Conservation (phyloP, 108 stramenopile genomes). For the Mayamaea pseudoterrestris region DNA sequence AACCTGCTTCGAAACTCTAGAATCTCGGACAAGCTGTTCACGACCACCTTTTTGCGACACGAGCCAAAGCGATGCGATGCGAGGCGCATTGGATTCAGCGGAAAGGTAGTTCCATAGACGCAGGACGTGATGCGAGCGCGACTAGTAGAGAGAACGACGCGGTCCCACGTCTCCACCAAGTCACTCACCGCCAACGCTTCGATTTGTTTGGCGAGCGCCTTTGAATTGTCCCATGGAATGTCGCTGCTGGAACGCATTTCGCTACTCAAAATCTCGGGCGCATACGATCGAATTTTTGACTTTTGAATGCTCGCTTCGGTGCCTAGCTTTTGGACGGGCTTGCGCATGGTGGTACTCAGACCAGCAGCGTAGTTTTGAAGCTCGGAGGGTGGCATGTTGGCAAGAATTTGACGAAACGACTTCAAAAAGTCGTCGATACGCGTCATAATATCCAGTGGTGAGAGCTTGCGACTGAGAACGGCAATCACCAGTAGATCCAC, state of each 20-base stretch:
- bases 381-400: conserved; percentile 53
- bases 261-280: conserved; percentile 38
- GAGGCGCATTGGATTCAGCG: conserved; percentile 16
- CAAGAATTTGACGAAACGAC: conserved; percentile 37
- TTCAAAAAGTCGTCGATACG: conserved; percentile 75
- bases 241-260: conserved; percentile 10
- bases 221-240: conserved; percentile 51
- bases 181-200: conserved; percentile 28
- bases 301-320: conserved; percentile 47
- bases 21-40: not conserved
- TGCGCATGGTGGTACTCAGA: conserved; percentile 50
- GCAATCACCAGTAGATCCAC: conserved; percentile 60
- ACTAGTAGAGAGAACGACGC: conserved; percentile 30
- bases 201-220: conserved; percentile 39
- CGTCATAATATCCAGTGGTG: conserved; percentile 45
- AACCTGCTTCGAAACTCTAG: not conserved
- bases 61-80: not conserved
- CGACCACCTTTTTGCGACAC: not conserved
- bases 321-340: conserved; percentile 66
- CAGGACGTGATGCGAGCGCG: conserved; percentile 46
- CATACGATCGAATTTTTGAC: conserved; percentile 49
- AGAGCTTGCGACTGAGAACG: conserved; percentile 56
- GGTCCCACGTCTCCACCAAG: conserved; percentile 47
- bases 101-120: conserved; percentile 77
- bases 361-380: conserved; percentile 49